Conservation (phyloP, 2,329 filamentous ascomycete species). For the Hypoxylon sp. region DNA sequence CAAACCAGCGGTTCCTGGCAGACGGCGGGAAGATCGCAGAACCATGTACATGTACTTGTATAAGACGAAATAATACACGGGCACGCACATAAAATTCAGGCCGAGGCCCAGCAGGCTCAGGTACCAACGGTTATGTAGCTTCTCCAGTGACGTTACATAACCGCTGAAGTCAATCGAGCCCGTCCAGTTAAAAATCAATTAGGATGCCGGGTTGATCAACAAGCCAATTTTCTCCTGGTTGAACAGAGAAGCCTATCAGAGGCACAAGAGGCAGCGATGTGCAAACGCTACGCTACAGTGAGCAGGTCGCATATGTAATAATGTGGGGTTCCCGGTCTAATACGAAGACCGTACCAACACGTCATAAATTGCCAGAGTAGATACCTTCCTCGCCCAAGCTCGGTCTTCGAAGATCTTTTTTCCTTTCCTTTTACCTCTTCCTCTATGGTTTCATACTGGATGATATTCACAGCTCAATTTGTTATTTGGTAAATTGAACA, state of each 20-base stretch:
- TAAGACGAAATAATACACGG: not conserved
- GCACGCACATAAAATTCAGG: constrained; percentile 3
- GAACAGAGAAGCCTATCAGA: constrained; percentile 37
- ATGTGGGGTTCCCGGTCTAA: constrained; percentile 33
- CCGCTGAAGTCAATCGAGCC: constrained; percentile 16
- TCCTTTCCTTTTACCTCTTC: constrained; percentile 3
- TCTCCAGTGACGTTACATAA: constrained; percentile 17
- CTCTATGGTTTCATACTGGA: constrained; percentile 3
- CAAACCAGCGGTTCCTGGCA: not conserved
- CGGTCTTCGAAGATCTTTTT: constrained; percentile 20
- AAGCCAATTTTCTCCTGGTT: constrained; percentile 23
- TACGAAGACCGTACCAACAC: constrained; percentile 21
- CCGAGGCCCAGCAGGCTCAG: constrained; percentile 8
- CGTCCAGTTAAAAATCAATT: not conserved
- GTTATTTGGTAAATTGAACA: not conserved
- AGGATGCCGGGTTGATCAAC: constrained; percentile 26
- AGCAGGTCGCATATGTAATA: constrained; percentile 25
- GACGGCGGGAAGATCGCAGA: not conserved
- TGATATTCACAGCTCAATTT: constrained; percentile 13
- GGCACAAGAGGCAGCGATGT: constrained; percentile 35
- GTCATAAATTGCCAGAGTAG: constrained; percentile 38
- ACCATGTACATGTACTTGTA: not conserved
- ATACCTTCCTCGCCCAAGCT: constrained; percentile 19
- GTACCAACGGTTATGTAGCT: constrained; percentile 12
- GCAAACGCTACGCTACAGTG: constrained; percentile 31